phyloP scores from a whole-genome alignment of 495 filamentous ascomycete species.

The Penicillium turbatum region DNA sequence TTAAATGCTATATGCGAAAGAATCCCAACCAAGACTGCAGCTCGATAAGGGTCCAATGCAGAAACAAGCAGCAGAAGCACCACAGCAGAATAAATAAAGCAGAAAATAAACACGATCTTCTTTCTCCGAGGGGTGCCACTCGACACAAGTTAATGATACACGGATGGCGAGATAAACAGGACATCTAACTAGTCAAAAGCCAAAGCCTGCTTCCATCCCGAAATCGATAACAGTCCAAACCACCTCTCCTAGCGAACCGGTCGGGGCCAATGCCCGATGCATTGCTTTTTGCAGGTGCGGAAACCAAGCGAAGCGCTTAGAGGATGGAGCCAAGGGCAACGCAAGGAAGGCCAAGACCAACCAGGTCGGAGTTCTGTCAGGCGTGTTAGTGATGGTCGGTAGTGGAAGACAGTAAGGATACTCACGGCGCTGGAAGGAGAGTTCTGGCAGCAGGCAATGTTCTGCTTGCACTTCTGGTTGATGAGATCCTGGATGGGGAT shows the following conservation, averaged over 20 bases:
- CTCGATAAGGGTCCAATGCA: slow-evolving; percentile 20
- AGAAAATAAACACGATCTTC: slow-evolving; percentile 36
- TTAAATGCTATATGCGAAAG: slow-evolving; percentile 28
- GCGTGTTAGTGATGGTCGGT: slow-evolving; percentile 6
- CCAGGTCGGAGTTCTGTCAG: slow-evolving; percentile 28
- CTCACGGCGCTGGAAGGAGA: slow-evolving; percentile 36
- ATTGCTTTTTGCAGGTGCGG: slow-evolving; percentile 21
- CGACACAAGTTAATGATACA: slow-evolving; percentile 38
- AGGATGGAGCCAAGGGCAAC: slow-evolving; percentile 46
- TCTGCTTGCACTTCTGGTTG: slow-evolving; percentile 48
- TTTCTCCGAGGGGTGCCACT: slow-evolving; percentile 38
- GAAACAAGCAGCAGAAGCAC: slow-evolving; percentile 19
- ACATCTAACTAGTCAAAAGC: slow-evolving; percentile 23
- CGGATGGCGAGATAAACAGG: slow-evolving; percentile 21
- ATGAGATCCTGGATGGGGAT: slow-evolving; percentile 37
- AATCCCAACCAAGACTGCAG: slow-evolving; percentile 16
- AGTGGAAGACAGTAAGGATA: neutral
- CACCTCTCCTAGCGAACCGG: slow-evolving; percentile 3
- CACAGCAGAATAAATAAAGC: slow-evolving; percentile 14
- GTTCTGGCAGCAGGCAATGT: slow-evolving; percentile 50
- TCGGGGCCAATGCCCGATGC: slow-evolving; percentile 6
- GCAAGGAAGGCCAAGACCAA: slow-evolving; percentile 46
- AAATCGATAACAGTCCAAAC: slow-evolving; percentile 21
- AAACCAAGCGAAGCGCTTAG: slow-evolving; percentile 29
- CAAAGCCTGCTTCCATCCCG: slow-evolving; percentile 21